These are phyloP conservation scores for Pelargonium fulgidum DNA, from an alignment of 441 rosid species.

Conservation along the genomic window DNA sequence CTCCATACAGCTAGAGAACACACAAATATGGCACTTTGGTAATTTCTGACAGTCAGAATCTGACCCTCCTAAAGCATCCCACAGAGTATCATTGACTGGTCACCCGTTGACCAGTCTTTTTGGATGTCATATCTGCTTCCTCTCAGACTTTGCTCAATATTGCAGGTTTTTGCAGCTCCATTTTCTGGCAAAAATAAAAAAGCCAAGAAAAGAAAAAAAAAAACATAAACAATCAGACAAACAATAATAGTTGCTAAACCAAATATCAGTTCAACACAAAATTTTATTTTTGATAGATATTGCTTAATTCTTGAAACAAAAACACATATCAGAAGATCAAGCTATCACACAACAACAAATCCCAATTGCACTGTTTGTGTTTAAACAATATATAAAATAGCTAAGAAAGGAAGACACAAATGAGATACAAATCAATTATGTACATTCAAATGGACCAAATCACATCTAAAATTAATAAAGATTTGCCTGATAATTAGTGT, in stretches of 20 bases:
- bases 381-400: background rate
- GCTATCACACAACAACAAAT: no score
- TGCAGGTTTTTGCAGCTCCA: background rate
- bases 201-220: no score
- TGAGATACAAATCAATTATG: background rate
- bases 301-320: no score
- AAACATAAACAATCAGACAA: no score
- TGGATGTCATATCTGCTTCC: background rate
- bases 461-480: background rate
- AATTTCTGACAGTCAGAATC: no score
- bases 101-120: slow-evolving; percentile 4
- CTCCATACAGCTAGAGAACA: no score
- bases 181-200: background rate
- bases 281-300: no score
- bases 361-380: background rate
- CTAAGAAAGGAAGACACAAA: background rate
- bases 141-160: background rate
- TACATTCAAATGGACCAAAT: background rate
- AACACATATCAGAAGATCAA: no score
- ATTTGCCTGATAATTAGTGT: background rate
- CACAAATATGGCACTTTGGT: background rate
- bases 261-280: no score
- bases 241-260: no score
- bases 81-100: slow-evolving; percentile 6
- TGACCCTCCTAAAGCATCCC: no score